phyloP scores from a whole-genome alignment of 192 early-diverging fungal species.

The Umbelopsis vinacea region DNA sequence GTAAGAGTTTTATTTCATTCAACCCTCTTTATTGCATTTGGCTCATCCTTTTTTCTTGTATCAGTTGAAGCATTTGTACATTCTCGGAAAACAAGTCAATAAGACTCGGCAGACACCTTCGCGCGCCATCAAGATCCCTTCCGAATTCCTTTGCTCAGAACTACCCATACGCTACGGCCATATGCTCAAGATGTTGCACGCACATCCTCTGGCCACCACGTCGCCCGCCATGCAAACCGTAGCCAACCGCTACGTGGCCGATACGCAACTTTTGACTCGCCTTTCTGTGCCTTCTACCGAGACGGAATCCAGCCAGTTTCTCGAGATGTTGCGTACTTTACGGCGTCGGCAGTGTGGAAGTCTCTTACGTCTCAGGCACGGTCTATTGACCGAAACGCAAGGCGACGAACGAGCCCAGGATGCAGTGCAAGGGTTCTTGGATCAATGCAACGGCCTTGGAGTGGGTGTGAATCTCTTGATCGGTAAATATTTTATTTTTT shows the following conservation, averaged over 20 bases:
- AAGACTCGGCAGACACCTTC: background rate
- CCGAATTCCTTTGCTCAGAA: slow-evolving; percentile 34
- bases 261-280: slow-evolving; percentile 28
- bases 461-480: slow-evolving; percentile 18
- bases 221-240: slow-evolving; percentile 30
- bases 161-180: slow-evolving; percentile 37
- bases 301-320: slow-evolving; percentile 23
- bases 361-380: slow-evolving; percentile 29
- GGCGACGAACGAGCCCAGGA: background rate
- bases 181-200: slow-evolving; percentile 29
- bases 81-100: slow-evolving; percentile 18
- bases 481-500: background rate
- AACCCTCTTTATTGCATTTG: no score
- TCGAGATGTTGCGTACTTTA: slow-evolving; percentile 20
- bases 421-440: background rate
- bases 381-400: background rate
- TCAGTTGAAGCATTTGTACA: slow-evolving; percentile 12
- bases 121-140: slow-evolving; percentile 17
- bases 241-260: slow-evolving; percentile 30
- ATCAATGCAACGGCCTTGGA: slow-evolving; percentile 15
- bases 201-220: slow-evolving; percentile 15
- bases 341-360: slow-evolving; percentile 30
- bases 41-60: background rate
- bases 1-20: no score
- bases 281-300: slow-evolving; percentile 22